These are phyloP conservation scores for Cytospora paraplurivora DNA, from an alignment of 2,329 filamentous ascomycete species.

Conservation along the genomic window DNA sequence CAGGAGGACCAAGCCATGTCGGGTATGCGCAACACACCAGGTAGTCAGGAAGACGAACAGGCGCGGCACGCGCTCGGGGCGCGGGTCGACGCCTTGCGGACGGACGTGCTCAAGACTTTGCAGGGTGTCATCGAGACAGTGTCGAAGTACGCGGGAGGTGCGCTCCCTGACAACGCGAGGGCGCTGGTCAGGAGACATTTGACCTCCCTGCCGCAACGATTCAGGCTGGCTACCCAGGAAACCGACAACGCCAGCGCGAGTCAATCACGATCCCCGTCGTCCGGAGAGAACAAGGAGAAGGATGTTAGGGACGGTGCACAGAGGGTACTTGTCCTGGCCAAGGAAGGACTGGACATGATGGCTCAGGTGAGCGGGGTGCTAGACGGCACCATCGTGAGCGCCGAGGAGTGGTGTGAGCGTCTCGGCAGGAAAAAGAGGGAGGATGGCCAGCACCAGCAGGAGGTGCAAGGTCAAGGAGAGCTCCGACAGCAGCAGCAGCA, in stretches of 20 bases:
- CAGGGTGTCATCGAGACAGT: constrained; percentile 83
- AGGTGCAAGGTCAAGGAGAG: constrained; percentile 14
- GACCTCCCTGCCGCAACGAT: constrained; percentile 80
- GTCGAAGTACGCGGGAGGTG: constrained; percentile 87
- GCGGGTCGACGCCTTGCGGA: constrained; percentile 67
- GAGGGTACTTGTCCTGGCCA: constrained; percentile 80
- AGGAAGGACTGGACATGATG: constrained; percentile 93
- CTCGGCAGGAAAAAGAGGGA: constrained; percentile 57
- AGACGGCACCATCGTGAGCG: constrained; percentile 85
- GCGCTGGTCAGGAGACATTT: constrained; percentile 82
- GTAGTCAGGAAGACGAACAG: constrained; percentile 34
- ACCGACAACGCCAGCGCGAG: constrained; percentile 34
- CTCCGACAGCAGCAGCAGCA: constrained; percentile 31
- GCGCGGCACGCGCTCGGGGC: constrained; percentile 53
- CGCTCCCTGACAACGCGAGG: constrained; percentile 84
- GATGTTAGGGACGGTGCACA: constrained; percentile 64
- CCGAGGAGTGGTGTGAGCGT: constrained; percentile 86
- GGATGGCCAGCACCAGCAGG: constrained; percentile 33
- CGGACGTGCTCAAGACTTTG: constrained; percentile 75
- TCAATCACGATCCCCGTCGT: constrained; percentile 29
- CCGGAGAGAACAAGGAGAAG: constrained; percentile 41
- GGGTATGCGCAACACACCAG: constrained; percentile 21
- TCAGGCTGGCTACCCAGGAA: constrained; percentile 66
- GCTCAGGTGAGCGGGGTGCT: constrained; percentile 85
- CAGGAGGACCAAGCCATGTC: constrained; percentile 35